Evolutionary conservation across 2,329 filamentous ascomycete genomes (phyloP).

Genomic region (Ascomycota sp.): DNA sequence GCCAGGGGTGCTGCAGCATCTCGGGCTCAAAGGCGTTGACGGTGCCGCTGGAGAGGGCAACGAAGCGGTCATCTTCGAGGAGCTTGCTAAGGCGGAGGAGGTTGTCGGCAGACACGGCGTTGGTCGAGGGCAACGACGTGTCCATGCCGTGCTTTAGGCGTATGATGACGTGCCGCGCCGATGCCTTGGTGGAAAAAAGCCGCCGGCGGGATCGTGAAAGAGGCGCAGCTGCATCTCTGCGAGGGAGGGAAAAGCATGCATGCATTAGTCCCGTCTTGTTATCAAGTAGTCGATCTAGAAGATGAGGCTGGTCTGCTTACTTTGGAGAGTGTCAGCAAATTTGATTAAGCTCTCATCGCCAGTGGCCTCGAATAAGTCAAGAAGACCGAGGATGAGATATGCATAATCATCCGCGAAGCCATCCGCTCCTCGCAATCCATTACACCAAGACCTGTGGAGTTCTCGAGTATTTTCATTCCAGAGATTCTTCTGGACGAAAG

Average conservation of each 20-base stretch:
- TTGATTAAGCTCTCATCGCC: slow-evolving; percentile 54
- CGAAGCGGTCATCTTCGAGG: slow-evolving; percentile 44
- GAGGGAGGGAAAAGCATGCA: neutral
- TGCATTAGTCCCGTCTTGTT: too few species aligned
- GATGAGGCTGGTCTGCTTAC: slow-evolving; percentile 18
- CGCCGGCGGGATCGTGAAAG: slow-evolving; percentile 56
- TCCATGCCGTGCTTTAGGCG: slow-evolving; percentile 93
- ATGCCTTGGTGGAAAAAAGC: slow-evolving; percentile 48
- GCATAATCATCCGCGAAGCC: slow-evolving; percentile 93
- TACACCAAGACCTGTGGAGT: slow-evolving; percentile 56
- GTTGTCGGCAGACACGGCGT: slow-evolving; percentile 71
- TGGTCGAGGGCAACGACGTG: slow-evolving; percentile 72
- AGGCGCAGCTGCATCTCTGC: slow-evolving; percentile 49
- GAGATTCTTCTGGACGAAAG: slow-evolving; percentile 52
- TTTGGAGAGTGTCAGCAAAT: slow-evolving; percentile 67
- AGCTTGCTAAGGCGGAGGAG: slow-evolving; percentile 61
- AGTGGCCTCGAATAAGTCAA: slow-evolving; percentile 71
- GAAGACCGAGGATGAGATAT: slow-evolving; percentile 61
- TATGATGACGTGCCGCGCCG: slow-evolving; percentile 52
- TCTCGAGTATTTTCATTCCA: slow-evolving; percentile 43
- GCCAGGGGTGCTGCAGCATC: slow-evolving; percentile 78
- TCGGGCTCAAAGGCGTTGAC: slow-evolving; percentile 78
- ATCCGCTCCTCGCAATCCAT: slow-evolving; percentile 34
- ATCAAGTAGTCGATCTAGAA: neutral
- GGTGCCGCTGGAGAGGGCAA: slow-evolving; percentile 46